Evolutionary conservation across 2,329 filamentous ascomycete species (phyloP).

Genomic region (Pseudogymnoascus sp.): DNA sequence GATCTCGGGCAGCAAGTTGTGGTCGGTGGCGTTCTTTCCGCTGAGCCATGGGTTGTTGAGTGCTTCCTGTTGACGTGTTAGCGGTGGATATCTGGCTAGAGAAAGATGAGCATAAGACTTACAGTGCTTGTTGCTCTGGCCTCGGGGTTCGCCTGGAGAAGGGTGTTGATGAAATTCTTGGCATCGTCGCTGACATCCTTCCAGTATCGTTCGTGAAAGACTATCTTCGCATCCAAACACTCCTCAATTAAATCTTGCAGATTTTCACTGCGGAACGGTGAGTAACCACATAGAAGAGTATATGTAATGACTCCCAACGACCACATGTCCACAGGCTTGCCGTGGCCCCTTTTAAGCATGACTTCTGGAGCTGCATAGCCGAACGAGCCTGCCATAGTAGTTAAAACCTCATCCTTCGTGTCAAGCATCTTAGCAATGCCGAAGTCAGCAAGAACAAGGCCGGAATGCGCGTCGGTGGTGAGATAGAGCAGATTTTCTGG

Average conservation of each 20-base stretch:
- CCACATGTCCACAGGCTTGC: slow-evolving; percentile 99
- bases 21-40: slow-evolving; percentile 83
- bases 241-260: slow-evolving; percentile 90
- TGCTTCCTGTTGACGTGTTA: slow-evolving; percentile 50
- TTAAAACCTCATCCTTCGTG: slow-evolving; percentile 80
- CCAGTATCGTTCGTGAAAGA: slow-evolving; percentile 98
- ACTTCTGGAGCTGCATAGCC: slow-evolving; percentile 97
- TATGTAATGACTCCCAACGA: slow-evolving; percentile 98
- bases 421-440: slow-evolving; percentile 98
- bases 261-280: slow-evolving; percentile 92
- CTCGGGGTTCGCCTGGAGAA: slow-evolving; percentile 71
- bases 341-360: slow-evolving; percentile 95
- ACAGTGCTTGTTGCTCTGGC: slow-evolving; percentile 72
- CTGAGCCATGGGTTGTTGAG: slow-evolving; percentile 81
- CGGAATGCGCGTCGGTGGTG: slow-evolving; percentile 66
- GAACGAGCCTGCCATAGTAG: slow-evolving; percentile 97
- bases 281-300: slow-evolving; percentile 95
- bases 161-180: slow-evolving; percentile 81
- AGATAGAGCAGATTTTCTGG: slow-evolving; percentile 96
- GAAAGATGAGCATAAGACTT: slow-evolving; percentile 26
- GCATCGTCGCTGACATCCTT: slow-evolving; percentile 92
- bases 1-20: slow-evolving; percentile 96
- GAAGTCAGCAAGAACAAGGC: slow-evolving; percentile 91
- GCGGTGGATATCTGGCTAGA: background rate
- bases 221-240: slow-evolving; percentile 71